Base-by-base conservation (phyloP, 2,329 filamentous ascomycete species). In the Cytospora paraplurivora region DNA sequence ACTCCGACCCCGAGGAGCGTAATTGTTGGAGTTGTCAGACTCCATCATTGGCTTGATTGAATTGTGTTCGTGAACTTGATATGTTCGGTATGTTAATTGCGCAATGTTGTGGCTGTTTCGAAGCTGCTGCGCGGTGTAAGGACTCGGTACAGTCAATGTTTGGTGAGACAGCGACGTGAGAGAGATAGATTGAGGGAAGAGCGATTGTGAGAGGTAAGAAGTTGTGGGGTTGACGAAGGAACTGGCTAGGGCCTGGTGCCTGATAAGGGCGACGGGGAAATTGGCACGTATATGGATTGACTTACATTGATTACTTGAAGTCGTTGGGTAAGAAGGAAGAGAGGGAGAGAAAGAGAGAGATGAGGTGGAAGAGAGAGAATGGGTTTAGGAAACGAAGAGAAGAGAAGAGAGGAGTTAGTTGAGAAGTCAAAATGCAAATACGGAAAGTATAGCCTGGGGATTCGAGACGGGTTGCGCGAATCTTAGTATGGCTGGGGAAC, bases 21-120 rank as follows among this genome's bases (percentile, higher is more conserved):
- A 27, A 27, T 27, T 27, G 27, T 27, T 55, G 15, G 59, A 61
- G 13, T 61, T 61, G 51, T 61, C 59, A 15, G 59, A 61, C 34
- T 61, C 59, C 59, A 61, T 61, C 19, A 8, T 61, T 21, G 1
- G n/a, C 12, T 37, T 21, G n/a, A 17, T 47, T 21, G n/a, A 4
- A 33, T 13, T 32, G 38, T 44, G 27, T 7, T 6, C 32, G 38
- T 35, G n/a, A 55, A 59, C 41, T 5, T 12, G 47, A 15, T 33
- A 11, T n/a, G 47, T 0, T 49, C 4, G 50, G 52, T n/a, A 21
- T 37, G 12, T 3, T 13, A 13, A 8, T 6, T 47, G 44, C 7
- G 44, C 17, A 47, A 19, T 44, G 38, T 11, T 44, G 38, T n/a
- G 41, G 41, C n/a, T 44, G 15, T 7, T 15, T 44, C n/a, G 41